Evolutionary conservation across 441 rosid species (phyloP), one percentile per base, ranked within the genome.

Genomic region (Adansonia gregorii): DNA sequence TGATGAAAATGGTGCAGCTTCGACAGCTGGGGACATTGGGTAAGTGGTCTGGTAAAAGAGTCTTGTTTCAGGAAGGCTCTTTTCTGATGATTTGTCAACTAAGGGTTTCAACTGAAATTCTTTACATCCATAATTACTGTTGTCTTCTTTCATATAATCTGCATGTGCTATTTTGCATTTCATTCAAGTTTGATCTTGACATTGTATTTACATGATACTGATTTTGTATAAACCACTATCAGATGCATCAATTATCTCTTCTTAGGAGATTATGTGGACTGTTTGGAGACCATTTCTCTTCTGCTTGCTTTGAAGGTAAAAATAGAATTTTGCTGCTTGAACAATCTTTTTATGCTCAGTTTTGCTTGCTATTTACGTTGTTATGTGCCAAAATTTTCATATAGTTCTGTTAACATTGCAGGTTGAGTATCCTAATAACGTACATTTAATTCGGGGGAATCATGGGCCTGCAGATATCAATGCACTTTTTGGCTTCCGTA

Each of bases 21-120:
- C 99, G 74, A 94, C 98, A 19, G 98, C 98, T 82, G 99, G 99
- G 84, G 99, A 96, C 87, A 93, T 96, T 60, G 93, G 98, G 99
- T 96, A 92, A 89, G 99, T 74, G n/a, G 27, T 74, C 74, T 63
- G 58, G 24, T 14, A 58, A 72, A 39, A 75, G 12, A 6, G 7
- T 27, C 12, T 64, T 61, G 15, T 61, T 22, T 61, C 3, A 2
- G 17, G 51, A 27, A 11, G n/a, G 59, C 17, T 5, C 72, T 51
- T 65, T 11, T 27, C 31, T 27, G 31, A 27, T 27, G 31, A 27
- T 27, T 27, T 27, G 31, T 27, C 31, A 27, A n/a, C 19, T 64
- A 51, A 49, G 24, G 52, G 35, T 73, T 59, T 61, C 67, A 39
- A 31, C 35, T 19, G 52, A 35, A 27, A 27, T 27, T 39, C 3